A percentile compares a stretch with the other conserved stretches of the same genome.
These are phyloP conservation scores for Lentinula detonsa DNA, from an alignment of 768 basidiomycete genomes.

Conservation along the genomic window DNA sequence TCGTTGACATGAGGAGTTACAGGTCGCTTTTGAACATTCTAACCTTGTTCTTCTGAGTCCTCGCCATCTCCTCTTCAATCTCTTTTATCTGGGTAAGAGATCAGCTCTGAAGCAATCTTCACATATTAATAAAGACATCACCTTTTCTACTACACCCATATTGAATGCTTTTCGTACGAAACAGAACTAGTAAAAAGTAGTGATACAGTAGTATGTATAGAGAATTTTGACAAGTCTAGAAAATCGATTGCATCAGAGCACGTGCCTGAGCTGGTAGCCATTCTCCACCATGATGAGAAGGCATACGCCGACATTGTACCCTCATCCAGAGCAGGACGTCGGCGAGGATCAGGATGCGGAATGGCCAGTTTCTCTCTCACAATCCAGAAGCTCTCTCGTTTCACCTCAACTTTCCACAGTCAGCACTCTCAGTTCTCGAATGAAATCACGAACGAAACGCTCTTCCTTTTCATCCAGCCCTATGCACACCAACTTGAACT, in stretches of 20 bases:
- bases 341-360: slow-evolving; percentile 43
- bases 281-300: slow-evolving; percentile 31
- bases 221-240: too few species aligned
- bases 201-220: too few species aligned
- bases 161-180: slow-evolving; percentile 13
- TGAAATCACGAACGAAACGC: slow-evolving; percentile 2
- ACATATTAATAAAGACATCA: slow-evolving; percentile 10
- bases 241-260: neutral
- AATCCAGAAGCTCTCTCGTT: slow-evolving; percentile 27
- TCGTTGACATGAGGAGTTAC: slow-evolving; percentile 6
- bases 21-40: slow-evolving; percentile 7
- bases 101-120: slow-evolving; percentile 4
- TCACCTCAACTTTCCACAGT: slow-evolving; percentile 19
- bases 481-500: slow-evolving; percentile 10
- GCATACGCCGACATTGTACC: slow-evolving; percentile 64
- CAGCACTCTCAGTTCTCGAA: slow-evolving; percentile 12
- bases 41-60: slow-evolving; percentile 96
- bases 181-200: neutral
- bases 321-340: slow-evolving; percentile 56
- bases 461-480: neutral
- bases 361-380: slow-evolving; percentile 30
- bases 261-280: neutral
- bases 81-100: slow-evolving; percentile 69
- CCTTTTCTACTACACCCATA: slow-evolving; percentile 97
- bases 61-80: slow-evolving; percentile 72